These are phyloP conservation scores for Lasiosphaeria hispida DNA, from an alignment of 495 filamentous ascomycete genomes.

Conservation along the genomic window DNA sequence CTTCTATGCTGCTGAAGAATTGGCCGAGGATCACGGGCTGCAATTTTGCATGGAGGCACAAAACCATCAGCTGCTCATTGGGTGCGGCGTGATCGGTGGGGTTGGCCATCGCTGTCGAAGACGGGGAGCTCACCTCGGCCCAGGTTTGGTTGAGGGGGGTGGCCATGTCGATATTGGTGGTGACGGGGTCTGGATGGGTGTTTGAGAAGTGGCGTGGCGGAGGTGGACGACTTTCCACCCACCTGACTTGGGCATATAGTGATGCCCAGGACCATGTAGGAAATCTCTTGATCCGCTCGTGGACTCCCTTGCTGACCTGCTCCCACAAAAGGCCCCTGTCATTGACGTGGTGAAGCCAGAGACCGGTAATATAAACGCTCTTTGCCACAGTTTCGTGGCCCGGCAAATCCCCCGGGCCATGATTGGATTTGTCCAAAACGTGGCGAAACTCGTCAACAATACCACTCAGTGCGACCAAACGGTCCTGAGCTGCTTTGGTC, in stretches of 20 bases:
- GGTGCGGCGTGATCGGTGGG: conserved; percentile 1
- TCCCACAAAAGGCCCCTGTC: conserved; percentile 7
- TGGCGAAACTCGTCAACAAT: conserved; percentile 13
- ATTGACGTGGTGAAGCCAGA: conserved; percentile 1
- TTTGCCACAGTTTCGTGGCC: background rate
- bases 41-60: conserved; percentile 11
- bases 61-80: background rate
- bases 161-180: too few relatives aligned
- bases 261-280: conserved; percentile 19
- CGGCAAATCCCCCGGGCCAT: background rate
- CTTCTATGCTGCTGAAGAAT: conserved; percentile 1
- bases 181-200: too few relatives aligned
- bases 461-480: conserved; percentile 13
- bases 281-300: conserved; percentile 1
- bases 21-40: conserved; percentile 13
- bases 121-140: background rate
- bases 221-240: background rate
- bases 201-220: background rate
- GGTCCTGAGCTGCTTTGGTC: conserved; percentile 6
- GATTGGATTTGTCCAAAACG: background rate
- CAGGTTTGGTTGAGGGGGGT: background rate
- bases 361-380: conserved; percentile 2
- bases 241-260: conserved; percentile 8
- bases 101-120: background rate
- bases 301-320: background rate